Percentiles rank a stretch among this genome's conserved stretches.
Evolutionary conservation across 768 basidiomycete genomes (phyloP).

Genomic region (Megacollybia marginata): DNA sequence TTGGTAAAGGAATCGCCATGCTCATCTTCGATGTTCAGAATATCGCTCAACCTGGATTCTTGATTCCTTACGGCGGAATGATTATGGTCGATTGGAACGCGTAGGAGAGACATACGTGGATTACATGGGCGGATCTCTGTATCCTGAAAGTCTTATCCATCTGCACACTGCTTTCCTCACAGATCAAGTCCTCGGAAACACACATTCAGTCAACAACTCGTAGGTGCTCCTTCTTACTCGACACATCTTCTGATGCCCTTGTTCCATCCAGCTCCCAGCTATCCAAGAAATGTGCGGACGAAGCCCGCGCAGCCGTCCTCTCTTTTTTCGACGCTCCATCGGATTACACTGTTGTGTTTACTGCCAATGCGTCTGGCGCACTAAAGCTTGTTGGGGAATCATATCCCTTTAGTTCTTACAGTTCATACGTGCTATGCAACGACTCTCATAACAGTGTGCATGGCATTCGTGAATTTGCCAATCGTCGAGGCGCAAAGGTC

Average conservation of each 20-base stretch:
- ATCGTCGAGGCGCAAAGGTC: conserved; percentile 43
- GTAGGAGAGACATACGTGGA: conserved; percentile 74
- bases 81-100: conserved; percentile 52
- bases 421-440: conserved; percentile 57
- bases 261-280: conserved; percentile 50
- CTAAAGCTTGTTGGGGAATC: conserved; percentile 79
- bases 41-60: conserved; percentile 66
- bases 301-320: conserved; percentile 67
- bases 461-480: conserved; percentile 70
- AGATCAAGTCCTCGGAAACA: conserved; percentile 67
- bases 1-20: conserved; percentile 28
- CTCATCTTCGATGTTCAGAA: conserved; percentile 24
- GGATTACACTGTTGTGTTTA: conserved; percentile 78
- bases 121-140: conserved; percentile 80
- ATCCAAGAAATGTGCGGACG: conserved; percentile 56
- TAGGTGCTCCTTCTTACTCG: conserved; percentile 19
- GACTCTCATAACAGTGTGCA: conserved; percentile 86
- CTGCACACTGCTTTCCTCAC: conserved; percentile 66
- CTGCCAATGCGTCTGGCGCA: conserved; percentile 71
- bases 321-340: conserved; percentile 70
- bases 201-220: conserved; percentile 80
- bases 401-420: conserved; percentile 58
- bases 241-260: conserved; percentile 6
- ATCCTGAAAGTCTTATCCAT: conserved; percentile 70
- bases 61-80: conserved; percentile 57